Evolutionary conservation across 2,329 filamentous ascomycete genomes (phyloP).

Genomic region (Fusarium xylarioides): DNA sequence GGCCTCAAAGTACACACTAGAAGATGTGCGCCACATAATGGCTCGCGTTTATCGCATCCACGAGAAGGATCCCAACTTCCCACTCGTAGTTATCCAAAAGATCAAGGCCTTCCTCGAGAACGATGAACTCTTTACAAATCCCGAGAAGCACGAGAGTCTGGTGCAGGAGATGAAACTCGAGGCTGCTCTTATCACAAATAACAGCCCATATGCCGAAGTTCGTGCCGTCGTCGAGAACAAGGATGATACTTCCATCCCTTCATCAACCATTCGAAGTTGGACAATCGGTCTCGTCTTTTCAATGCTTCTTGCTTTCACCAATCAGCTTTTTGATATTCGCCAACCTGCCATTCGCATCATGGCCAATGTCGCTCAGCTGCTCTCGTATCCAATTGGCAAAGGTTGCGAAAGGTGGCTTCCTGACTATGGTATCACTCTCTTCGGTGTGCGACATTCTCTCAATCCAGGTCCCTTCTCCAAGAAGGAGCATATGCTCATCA

Average conservation of each 20-base stretch:
- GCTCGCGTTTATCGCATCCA: constrained; percentile 52
- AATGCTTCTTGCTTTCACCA: constrained; percentile 59
- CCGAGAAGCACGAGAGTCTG: constrained; percentile 57
- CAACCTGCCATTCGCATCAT: constrained; percentile 64
- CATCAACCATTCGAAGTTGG: constrained; percentile 65
- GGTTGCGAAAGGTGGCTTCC: constrained; percentile 61
- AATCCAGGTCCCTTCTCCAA: constrained; percentile 67
- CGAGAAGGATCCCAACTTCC: constrained; percentile 56
- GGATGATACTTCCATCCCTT: constrained; percentile 59
- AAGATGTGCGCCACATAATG: constrained; percentile 56
- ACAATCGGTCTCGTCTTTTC: constrained; percentile 62
- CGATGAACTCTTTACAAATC: constrained; percentile 54
- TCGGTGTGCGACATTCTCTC: constrained; percentile 57
- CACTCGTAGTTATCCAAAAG: constrained; percentile 50
- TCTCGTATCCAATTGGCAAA: constrained; percentile 65
- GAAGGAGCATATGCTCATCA: constrained; percentile 70
- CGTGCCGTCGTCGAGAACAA: constrained; percentile 66
- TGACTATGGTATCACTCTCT: constrained; percentile 58
- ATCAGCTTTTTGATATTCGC: constrained; percentile 67
- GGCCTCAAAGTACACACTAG: constrained; percentile 53
- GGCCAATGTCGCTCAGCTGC: constrained; percentile 64
- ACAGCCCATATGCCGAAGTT: constrained; percentile 67
- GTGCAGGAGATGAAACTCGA: constrained; percentile 65
- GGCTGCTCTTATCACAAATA: constrained; percentile 62
- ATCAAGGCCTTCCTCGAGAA: constrained; percentile 55